Base-by-base conservation (phyloP, 2,329 filamentous ascomycete genomes). In the Penicillium sp. region DNA sequence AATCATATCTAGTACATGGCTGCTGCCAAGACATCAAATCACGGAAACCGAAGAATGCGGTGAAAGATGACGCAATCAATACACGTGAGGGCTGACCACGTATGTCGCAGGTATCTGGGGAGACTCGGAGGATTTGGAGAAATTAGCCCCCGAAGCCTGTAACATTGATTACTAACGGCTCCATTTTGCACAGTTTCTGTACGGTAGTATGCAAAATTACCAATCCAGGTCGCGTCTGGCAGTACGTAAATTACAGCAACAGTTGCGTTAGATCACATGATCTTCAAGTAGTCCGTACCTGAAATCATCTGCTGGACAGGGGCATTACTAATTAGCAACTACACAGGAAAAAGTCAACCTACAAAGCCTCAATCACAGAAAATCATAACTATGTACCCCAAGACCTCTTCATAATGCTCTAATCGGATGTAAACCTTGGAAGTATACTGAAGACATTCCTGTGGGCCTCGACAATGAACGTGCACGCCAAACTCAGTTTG, bases 1-100 rank as follows among this genome's bases (percentile, higher is more conserved):
- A 54, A 45, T 54, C 3, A 50, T 13, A 36, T n/a, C 3, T 3
- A 44, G 0, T 0, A 5, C 18, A 18, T 9, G 16, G 2, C 6
- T 32, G 4, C 2, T 45, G 46, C 51, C 51, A 54, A 54, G 51
- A 8, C 9, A 3, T 34, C 13, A 3, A 27, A 32, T 31, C 32
- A 34, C 41, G 14, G 31, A 40, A 50, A 9, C 42, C 42, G 24
- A 51, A 40, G 52, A 54, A 54, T 54, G 52, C 42, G 42, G 52
- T 54, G 38, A 51, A 54, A 50, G 48, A 51, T 54, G 52, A 54
- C 48, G 52, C 52, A 54, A 54, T 54, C 18, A 41, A 14, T 3
- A 10, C 51, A 45, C 46, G 40, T 45, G 40, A 44, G 31, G 22
- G 6, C 39, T 34, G 14, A 36, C 34, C 24, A 27, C 24, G 24